Percentiles rank a stretch among this genome's conserved stretches.
Conservation (phyloP, 2,329 filamentous ascomycete species). For the Aspergillus sp. region DNA sequence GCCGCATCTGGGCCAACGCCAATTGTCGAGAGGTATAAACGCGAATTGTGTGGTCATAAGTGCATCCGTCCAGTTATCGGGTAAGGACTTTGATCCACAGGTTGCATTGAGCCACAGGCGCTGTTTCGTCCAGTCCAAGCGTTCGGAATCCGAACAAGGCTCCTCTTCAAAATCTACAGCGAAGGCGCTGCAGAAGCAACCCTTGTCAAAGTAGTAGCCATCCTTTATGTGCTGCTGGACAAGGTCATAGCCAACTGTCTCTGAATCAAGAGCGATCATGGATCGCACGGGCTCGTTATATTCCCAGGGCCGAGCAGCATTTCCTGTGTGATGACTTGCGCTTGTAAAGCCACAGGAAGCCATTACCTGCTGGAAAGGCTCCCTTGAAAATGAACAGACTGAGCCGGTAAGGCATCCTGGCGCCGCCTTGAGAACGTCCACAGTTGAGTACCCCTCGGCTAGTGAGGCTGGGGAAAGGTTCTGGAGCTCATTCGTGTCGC, state of each 20-base stretch:
- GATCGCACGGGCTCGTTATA: not conserved
- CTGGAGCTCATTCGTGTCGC: constrained; percentile 5
- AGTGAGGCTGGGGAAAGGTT: constrained; percentile 8
- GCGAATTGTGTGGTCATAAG: constrained; percentile 8
- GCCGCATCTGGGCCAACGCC: constrained; percentile 9
- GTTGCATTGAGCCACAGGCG: constrained; percentile 10
- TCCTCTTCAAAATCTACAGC: not conserved
- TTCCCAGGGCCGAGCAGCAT: constrained; percentile 9
- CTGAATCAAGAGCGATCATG: constrained; percentile 5
- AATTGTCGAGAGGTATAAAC: constrained; percentile 5
- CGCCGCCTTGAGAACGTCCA: not conserved
- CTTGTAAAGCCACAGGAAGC: constrained; percentile 9
- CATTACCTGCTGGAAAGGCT: constrained; percentile 9
- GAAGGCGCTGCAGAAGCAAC: constrained; percentile 10
- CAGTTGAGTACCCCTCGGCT: not conserved
- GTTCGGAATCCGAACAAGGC: not conserved
- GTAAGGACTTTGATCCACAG: constrained; percentile 2
- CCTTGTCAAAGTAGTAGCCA: constrained; percentile 9
- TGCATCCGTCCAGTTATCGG: not conserved
- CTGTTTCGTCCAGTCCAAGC: constrained; percentile 7
- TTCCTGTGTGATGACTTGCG: constrained; percentile 7
- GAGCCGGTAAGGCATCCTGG: constrained; percentile 4
- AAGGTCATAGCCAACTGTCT: constrained; percentile 11
- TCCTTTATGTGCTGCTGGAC: not conserved
- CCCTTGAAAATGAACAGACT: not conserved